Evolutionary conservation across 1,139 yeast genomes (phyloP), one percentile per base, ranked within the genome.

Genomic region (Ashbya aceris): DNA sequence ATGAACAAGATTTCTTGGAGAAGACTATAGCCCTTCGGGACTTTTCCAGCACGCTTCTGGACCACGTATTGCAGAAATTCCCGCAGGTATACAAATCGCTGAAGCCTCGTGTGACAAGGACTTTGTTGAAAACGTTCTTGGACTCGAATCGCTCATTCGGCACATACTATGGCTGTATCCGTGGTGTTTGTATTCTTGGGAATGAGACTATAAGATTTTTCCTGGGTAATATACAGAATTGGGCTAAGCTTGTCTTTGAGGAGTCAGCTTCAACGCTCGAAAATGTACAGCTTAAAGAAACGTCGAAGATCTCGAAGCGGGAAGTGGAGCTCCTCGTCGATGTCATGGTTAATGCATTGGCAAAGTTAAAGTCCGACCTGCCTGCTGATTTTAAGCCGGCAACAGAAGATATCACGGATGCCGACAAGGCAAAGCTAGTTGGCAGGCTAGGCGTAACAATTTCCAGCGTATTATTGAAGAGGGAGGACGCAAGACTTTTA

Each of bases 31-130:
- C 82, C 2, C 78, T 91, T 6, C 74, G 99, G 49, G 95, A 84
- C 54, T 81, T 85, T 60, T 91, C 97, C 1, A 89, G 96, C 1
- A 77, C 89, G 32, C 69, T 93, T 47, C 69, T 93, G 34, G 81
- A 82, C 44, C 83, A 82, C 53, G 80, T 91, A 13, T 76, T 89
- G 43, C 72, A 76, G 42, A 76, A 79, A 17, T 93, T 83, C 61
- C 95, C 95, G 32, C 81, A 85, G 34, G 78, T 93, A 1, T 89
- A 89, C 61, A 82, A 93, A 27, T 84, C 96, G 0, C 72, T 93
- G 53, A 84, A 87, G 55, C 97, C 98, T 28, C 75, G 98, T 49
- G 93, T 91, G 5, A 87, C 97, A 2, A 74, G 98, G 61, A 93
- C 98, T 1, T 69, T 93, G 45, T 69, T 93, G 45, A 79, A 95